Evolutionary conservation across 345 rosid species (phyloP).

Genomic region (Populus simonii): DNA sequence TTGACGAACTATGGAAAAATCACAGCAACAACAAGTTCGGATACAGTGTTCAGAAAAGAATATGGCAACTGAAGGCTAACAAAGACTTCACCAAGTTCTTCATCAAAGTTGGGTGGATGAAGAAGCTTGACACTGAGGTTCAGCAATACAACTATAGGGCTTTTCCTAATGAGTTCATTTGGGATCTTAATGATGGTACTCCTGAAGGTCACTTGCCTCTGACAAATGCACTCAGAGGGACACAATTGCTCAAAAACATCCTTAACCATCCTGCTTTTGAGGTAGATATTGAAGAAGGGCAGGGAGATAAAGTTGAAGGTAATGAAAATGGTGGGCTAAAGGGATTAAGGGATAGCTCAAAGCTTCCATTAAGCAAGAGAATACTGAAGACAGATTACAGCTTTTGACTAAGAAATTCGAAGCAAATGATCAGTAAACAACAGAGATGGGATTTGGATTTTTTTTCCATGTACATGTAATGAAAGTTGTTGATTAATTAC

Average conservation of each 20-base stretch:
- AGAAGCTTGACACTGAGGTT: slow-evolving; percentile 79
- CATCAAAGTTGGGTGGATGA: slow-evolving; percentile 86
- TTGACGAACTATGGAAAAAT: slow-evolving; percentile 69
- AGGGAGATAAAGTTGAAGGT: slow-evolving; percentile 1
- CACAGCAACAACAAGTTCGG: slow-evolving; percentile 71
- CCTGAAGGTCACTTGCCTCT: slow-evolving; percentile 87
- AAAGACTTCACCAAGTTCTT: slow-evolving; percentile 76
- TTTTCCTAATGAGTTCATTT: slow-evolving; percentile 71
- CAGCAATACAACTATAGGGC: slow-evolving; percentile 83
- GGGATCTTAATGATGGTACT: slow-evolving; percentile 74
- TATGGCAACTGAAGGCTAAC: slow-evolving; percentile 51
- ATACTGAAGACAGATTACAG: slow-evolving; percentile 24
- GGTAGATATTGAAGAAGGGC: slow-evolving; percentile 24
- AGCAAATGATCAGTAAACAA: not conserved
- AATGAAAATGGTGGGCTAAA: slow-evolving; percentile 8
- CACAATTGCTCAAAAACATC: slow-evolving; percentile 58
- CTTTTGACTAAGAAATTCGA: slow-evolving; percentile 5
- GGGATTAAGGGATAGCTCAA: slow-evolving; percentile 4
- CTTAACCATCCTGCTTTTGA: slow-evolving; percentile 80
- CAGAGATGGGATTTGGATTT: not conserved
- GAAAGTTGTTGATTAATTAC: not conserved
- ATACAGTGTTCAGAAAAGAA: slow-evolving; percentile 71
- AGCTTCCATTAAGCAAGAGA: slow-evolving; percentile 11
- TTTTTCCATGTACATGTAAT: not conserved
- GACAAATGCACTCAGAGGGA: slow-evolving; percentile 89